Percentiles rank a stretch among this genome's conserved stretches.
These are phyloP conservation scores for Stipa capillata DNA, from an alignment of 176 grass and related monocot genomes.

Conservation along the genomic window DNA sequence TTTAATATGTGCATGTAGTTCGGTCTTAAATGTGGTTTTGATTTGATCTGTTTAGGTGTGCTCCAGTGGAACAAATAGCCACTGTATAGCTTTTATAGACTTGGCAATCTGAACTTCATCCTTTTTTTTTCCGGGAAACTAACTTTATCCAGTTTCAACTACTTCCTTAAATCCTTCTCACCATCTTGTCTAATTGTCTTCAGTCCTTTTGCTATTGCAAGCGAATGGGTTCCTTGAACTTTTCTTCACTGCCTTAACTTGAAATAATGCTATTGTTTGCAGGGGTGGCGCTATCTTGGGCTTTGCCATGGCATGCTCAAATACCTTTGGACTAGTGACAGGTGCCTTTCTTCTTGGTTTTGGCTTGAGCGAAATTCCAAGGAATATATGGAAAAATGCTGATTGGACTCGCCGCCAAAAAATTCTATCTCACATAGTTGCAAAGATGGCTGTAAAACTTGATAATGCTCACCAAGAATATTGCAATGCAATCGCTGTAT, in stretches of 20 bases:
- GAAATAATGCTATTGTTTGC: constrained; percentile 28
- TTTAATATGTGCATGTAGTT: background rate
- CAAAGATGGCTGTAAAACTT: constrained; percentile 94
- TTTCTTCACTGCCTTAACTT: background rate
- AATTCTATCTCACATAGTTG: constrained; percentile 75
- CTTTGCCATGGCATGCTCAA: constrained; percentile 97
- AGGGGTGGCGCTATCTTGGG: constrained; percentile 86
- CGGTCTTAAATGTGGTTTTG: background rate
- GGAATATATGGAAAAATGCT: constrained; percentile 90
- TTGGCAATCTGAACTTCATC: background rate
- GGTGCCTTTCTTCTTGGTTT: constrained; percentile 99
- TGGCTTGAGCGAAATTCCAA: constrained; percentile 98
- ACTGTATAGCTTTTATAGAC: background rate
- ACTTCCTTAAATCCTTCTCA: background rate
- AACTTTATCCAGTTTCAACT: background rate
- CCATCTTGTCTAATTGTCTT: background rate
- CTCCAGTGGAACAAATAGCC: background rate
- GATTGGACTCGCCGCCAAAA: constrained; percentile 87
- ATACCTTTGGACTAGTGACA: constrained; percentile 97
- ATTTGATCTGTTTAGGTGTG: background rate
- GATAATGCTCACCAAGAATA: constrained; percentile 91
- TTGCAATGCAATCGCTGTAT: constrained; percentile 91
- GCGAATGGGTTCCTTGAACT: background rate
- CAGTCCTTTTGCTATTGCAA: background rate
- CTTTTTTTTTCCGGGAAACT: too few species aligned